Conservation (phyloP, 495 filamentous ascomycete species). For the Eremomyces bilateralis region DNA sequence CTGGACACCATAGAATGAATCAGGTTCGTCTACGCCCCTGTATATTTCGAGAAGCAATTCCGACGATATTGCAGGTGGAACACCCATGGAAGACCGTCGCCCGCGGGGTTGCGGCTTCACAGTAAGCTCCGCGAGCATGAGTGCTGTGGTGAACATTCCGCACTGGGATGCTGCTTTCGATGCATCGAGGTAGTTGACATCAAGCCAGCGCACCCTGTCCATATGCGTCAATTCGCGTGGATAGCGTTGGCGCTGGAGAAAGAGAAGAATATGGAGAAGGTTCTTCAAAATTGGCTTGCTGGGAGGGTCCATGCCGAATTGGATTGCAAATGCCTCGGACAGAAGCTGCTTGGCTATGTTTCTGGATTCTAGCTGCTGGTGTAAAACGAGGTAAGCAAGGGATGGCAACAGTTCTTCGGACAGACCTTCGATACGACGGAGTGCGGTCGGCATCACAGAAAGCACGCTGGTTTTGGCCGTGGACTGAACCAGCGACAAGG, state of each 20-base stretch:
- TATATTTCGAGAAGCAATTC: conserved; percentile 61
- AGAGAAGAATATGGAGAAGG: conserved; percentile 64
- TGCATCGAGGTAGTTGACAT: conserved; percentile 51
- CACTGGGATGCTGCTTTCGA: conserved; percentile 60
- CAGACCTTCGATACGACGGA: conserved; percentile 9
- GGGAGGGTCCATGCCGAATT: too few relatives aligned
- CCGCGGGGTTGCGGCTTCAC: conserved; percentile 20
- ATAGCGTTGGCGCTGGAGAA: conserved; percentile 62
- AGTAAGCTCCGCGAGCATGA: conserved; percentile 56
- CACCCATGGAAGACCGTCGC: conserved; percentile 40
- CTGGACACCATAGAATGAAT: conserved; percentile 85
- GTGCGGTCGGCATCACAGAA: conserved; percentile 8
- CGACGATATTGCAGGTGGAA: conserved; percentile 32
- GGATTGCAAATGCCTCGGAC: conserved; percentile 26
- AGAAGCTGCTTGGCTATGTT: conserved; percentile 25
- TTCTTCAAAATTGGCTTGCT: conserved; percentile 32
- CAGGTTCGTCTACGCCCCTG: conserved; percentile 80
- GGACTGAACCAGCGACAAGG: too few relatives aligned
- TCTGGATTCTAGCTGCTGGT: conserved; percentile 30
- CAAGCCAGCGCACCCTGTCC: conserved; percentile 67
- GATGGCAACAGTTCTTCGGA: conserved; percentile 14
- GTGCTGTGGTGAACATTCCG: conserved; percentile 66
- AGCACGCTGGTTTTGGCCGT: too few relatives aligned
- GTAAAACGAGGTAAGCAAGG: conserved; percentile 49
- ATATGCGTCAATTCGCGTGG: conserved; percentile 52